Evolutionary conservation across 805 yeast genomes (phyloP).

Genomic region (Starmerella geochares): DNA sequence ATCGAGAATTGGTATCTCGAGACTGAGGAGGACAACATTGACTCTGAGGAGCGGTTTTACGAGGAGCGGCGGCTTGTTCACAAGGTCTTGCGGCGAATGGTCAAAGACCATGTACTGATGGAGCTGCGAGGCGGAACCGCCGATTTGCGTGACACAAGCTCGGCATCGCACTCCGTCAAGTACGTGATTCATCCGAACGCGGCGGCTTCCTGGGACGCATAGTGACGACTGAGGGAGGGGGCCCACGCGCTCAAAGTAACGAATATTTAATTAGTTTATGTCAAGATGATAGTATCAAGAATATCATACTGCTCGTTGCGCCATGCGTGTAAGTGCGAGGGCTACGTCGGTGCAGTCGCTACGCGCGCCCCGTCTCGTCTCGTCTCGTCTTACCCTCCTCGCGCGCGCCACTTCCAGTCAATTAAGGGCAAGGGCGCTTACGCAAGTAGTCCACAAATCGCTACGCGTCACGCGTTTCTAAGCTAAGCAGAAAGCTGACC

Average conservation of each 20-base stretch:
- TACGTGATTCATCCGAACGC: slow-evolving; percentile 33
- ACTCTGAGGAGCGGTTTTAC: slow-evolving; percentile 60
- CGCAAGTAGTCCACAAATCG: background rate
- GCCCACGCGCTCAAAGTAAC: background rate
- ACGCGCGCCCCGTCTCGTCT: background rate
- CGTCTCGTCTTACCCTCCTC: background rate
- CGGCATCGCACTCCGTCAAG: slow-evolving; percentile 24
- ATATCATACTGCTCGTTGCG: too few species aligned
- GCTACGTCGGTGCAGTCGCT: too few species aligned
- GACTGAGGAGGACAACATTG: slow-evolving; percentile 59
- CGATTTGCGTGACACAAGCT: slow-evolving; percentile 30
- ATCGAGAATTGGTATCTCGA: slow-evolving; percentile 73
- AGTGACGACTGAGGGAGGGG: background rate
- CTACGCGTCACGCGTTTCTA: slow-evolving; percentile 8
- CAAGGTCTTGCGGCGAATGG: slow-evolving; percentile 74
- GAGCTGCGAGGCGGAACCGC: slow-evolving; percentile 42
- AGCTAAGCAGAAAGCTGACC: slow-evolving; percentile 2
- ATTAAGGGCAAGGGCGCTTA: slow-evolving; percentile 6
- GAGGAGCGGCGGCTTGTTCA: slow-evolving; percentile 58
- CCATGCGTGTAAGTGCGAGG: too few species aligned
- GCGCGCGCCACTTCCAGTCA: too few species aligned
- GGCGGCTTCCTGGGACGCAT: slow-evolving; percentile 13
- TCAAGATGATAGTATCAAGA: background rate
- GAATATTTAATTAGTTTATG: background rate
- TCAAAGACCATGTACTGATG: slow-evolving; percentile 75